Evolutionary conservation across 306 rosid species (phyloP).

Genomic region (Quercus cerris): DNA sequence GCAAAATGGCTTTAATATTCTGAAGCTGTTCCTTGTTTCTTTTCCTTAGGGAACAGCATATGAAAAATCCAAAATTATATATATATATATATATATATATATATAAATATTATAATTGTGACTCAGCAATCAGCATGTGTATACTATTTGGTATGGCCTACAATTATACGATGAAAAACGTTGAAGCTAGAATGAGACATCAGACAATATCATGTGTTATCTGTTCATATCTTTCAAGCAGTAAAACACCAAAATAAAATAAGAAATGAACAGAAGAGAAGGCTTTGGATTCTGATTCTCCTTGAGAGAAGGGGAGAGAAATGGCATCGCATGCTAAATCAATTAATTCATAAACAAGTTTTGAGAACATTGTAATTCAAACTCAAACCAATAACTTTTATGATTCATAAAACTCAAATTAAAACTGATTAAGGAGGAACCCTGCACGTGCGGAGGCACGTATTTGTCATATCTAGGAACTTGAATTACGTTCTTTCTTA

Average conservation of each 20-base stretch:
- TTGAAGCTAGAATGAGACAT: no score
- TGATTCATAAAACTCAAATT: neutral
- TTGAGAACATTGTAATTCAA: neutral
- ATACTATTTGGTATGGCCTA: no score
- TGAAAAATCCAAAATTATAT: no score
- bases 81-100: no score
- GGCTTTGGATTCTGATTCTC: conserved; percentile 28
- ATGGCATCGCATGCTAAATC: neutral
- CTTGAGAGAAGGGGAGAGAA: neutral
- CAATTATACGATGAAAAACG: no score
- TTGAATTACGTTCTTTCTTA: neutral
- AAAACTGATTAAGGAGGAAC: neutral
- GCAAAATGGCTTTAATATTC: no score
- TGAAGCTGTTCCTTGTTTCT: no score
- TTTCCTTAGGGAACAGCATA: no score
- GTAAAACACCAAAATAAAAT: neutral
- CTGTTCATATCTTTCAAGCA: neutral
- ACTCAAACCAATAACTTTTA: neutral
- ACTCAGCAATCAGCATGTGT: no score
- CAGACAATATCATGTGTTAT: no score
- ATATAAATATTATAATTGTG: no score
- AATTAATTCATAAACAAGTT: neutral
- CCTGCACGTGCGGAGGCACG: conserved; percentile 24
- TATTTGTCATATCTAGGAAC: neutral
- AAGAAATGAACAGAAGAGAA: neutral